Percentiles rank a stretch among this genome's conserved stretches.
phyloP scores from a whole-genome alignment of 306 rosid species.

The cucumber (Cucumis sativus) region DNA sequence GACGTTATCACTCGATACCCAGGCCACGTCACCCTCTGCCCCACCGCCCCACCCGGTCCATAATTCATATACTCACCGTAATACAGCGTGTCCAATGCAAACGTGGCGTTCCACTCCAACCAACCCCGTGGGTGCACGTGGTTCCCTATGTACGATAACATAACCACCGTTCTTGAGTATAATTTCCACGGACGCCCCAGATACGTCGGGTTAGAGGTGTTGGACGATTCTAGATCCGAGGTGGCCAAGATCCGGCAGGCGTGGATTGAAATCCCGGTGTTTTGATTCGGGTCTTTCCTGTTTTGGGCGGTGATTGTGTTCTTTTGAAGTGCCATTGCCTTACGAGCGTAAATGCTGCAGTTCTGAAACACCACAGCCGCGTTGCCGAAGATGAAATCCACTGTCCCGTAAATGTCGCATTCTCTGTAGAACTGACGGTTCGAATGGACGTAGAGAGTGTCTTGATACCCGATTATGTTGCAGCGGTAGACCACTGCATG shows the following conservation, averaged over 20 bases:
- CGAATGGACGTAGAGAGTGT: constrained; percentile 78
- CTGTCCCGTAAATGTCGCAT: constrained; percentile 68
- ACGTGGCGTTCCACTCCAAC: constrained; percentile 68
- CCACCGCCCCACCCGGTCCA: constrained; percentile 84
- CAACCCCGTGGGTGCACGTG: constrained; percentile 79
- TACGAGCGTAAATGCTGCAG: constrained; percentile 59
- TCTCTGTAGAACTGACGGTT: constrained; percentile 82
- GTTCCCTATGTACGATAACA: constrained; percentile 57
- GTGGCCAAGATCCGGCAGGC: constrained; percentile 47
- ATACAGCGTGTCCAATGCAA: constrained; percentile 55
- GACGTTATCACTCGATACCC: constrained; percentile 81
- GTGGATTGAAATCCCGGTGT: constrained; percentile 91
- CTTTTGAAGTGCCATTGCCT: constrained; percentile 61
- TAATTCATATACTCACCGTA: constrained; percentile 90
- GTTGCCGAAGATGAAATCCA: constrained; percentile 85
- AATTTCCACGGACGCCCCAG: constrained; percentile 95
- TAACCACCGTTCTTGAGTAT: constrained; percentile 66
- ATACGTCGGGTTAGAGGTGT: constrained; percentile 39
- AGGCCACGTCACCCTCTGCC: constrained; percentile 57
- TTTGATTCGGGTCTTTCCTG: constrained; percentile 88
- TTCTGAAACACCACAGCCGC: constrained; percentile 93
- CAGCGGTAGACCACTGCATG: constrained; percentile 85
- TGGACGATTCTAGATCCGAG: constrained; percentile 35
- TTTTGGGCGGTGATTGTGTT: constrained; percentile 91
- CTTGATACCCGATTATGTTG: constrained; percentile 65